Evolutionary conservation across 2,329 filamentous ascomycete species (phyloP), one percentile per base, ranked within the genome.

Genomic region (Diaporthe amygdali): DNA sequence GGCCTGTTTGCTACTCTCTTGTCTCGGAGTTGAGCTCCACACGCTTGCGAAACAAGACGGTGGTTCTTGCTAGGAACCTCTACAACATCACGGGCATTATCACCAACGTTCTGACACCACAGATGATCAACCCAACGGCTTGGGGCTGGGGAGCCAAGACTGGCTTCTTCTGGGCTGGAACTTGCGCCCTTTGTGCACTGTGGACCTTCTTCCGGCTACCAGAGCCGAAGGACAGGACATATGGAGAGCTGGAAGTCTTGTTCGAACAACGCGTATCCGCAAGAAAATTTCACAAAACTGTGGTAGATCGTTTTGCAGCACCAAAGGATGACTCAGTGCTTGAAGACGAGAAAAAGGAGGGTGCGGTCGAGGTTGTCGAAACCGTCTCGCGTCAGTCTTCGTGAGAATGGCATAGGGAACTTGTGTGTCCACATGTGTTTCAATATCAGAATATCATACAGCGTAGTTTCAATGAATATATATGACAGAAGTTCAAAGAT

Each of bases 171-270:
- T 86, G 83, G 81, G 82, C 81, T 10, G 81, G 76, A 44, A 81
- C 85, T 14, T 86, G 86, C 73, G 73, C 85, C 4, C 17, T 83
- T 4, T 86, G 85, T 41, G 78, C 84, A 2, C 63, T 82, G 1
- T 90, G 88, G 83, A 85, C 86, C 0, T 87, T 81, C 71, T 87
- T 86, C 75, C 85, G 84, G 22, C 80, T 88, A 6, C 87, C 87
- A 5, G 89, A 90, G 80, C 87, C 88, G 20, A 85, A 84, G 70
- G 87, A 84, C 8, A 82, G 86, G 46, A 87, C 86, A 0, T 86
- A 87, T 66, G 86, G 84, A 46, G 88, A 90, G 78, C 81, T 90
- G 2, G 88, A 90, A 66, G 78, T 86, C 14, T 77, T 91, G 71
- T 90, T 90, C 74, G 84, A 88, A 74, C 77, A 80, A 30, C 75